Base-by-base conservation (phyloP, 2,329 filamentous ascomycete species). In the Ophioceras dolichostomum region DNA sequence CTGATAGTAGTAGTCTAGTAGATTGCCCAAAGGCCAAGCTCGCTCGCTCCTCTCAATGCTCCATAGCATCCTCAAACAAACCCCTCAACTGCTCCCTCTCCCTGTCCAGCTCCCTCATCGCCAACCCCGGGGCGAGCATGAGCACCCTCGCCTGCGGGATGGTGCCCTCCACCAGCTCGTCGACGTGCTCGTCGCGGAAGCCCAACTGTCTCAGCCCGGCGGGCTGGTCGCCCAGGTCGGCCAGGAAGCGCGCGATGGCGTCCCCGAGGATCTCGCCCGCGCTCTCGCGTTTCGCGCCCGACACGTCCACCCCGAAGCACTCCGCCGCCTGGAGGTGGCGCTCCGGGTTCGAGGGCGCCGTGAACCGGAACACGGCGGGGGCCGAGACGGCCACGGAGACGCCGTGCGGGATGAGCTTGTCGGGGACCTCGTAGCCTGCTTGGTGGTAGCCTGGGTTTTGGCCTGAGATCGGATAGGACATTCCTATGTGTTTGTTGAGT, bases 381-480 rank as follows among this genome's bases (percentile, higher is more conserved):
- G 89, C 86, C 0, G 86, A 89, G 6, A 96, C 89, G 3, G 88
- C 91, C 1, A 98, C 91, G 2, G 83, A 89, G 18, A 98, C 91
- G 37, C 91, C 91, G 57, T 98, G 91, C 0, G 91, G 91, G 52
- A 98, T 96, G 49, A 98, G 82, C 9, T 83, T 76, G 21, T 70
- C 56, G 19, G 74, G 60, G 7, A 94, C 77, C 2, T 79, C 65
- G 58, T 98, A 98, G n/a, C 91, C 91, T 0, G 70, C 59, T 55
- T 98, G 91, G 50, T 77, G 79, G 62, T 96, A 96, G 5, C 82
- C 80, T 0, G 84, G 85, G 56, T 98, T 98, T 56, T 95, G 88
- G 21, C 87, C 85, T 1, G 86, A 94, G 52, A 98, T 94, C 14
- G 91, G 91, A 54, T 98, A 98, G 18, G 84, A 93, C 89, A 98